Evolutionary conservation across 192 early-diverging fungal species (phyloP).

Genomic region (Borealophlyctis nickersoniae): DNA sequence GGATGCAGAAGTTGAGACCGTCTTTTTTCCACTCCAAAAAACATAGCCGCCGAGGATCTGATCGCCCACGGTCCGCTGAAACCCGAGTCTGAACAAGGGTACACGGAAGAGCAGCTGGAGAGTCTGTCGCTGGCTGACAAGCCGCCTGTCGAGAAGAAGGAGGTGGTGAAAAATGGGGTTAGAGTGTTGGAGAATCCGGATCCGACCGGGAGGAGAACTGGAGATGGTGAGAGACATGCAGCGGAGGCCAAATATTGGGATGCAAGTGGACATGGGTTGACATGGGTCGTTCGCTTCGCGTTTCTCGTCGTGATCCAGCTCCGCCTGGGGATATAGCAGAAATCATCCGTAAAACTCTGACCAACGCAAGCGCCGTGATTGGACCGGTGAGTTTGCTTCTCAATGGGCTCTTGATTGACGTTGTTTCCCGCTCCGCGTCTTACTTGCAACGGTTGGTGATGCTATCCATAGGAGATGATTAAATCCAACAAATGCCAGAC

Average conservation of each 20-base stretch:
- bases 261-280: background rate
- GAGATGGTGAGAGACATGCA: conserved; percentile 42
- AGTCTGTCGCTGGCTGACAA: conserved; percentile 32
- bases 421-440: background rate
- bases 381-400: too few relatives aligned
- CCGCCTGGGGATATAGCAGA: conserved; percentile 37
- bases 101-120: conserved; percentile 56
- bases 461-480: conserved; percentile 30
- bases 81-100: conserved; percentile 54
- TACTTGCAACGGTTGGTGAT: background rate
- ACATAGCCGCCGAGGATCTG: conserved; percentile 50
- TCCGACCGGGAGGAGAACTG: conserved; percentile 54
- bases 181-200: conserved; percentile 44
- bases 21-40: background rate
- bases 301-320: too few relatives aligned
- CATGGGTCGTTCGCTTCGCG: background rate
- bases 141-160: conserved; percentile 19
- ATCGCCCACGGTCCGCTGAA: conserved; percentile 48
- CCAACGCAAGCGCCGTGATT: conserved; percentile 34
- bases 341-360: conserved; percentile 39
- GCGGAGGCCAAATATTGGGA: background rate
- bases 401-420: background rate
- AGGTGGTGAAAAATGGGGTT: conserved; percentile 37
- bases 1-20: background rate
- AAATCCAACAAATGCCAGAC: conserved; percentile 37